These are phyloP conservation scores for Backusella westeae DNA, from an alignment of 192 early-diverging fungal genomes.

Conservation along the genomic window DNA sequence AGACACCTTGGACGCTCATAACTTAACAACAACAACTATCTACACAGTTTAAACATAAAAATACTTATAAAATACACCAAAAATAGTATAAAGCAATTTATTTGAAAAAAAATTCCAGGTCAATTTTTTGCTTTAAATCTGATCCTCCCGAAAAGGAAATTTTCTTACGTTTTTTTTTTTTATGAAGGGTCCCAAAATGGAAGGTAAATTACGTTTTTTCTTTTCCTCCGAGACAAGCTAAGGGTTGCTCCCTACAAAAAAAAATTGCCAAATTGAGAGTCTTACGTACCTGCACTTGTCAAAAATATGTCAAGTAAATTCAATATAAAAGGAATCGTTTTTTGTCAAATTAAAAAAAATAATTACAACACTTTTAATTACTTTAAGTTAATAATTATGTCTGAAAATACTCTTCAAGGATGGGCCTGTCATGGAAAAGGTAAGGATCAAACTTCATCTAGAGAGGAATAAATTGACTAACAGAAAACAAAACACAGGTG, in stretches of 20 bases:
- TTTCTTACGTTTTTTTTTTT: not conserved
- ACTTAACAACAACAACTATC: too few relatives aligned
- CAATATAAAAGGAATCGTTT: not conserved
- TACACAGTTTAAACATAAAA: too few relatives aligned
- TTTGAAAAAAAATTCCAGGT: too few relatives aligned
- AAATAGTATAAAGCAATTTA: too few relatives aligned
- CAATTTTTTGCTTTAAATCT: not conserved
- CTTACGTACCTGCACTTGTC: not conserved
- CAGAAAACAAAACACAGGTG: not conserved
- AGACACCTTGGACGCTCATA: too few relatives aligned
- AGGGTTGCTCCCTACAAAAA: too few relatives aligned
- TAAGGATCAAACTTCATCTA: not conserved
- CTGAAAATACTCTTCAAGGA: slow-evolving; percentile 22
- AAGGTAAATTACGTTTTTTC: not conserved
- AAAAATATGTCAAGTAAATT: too few relatives aligned
- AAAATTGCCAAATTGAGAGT: not conserved
- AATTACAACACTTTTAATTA: not conserved
- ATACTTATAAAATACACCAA: too few relatives aligned
- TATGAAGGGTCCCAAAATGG: not conserved
- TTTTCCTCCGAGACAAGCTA: too few relatives aligned
- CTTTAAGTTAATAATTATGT: slow-evolving; percentile 4
- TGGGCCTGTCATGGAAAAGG: slow-evolving; percentile 27
- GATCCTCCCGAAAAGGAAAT: not conserved
- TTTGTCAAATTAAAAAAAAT: not conserved
- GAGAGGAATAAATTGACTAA: not conserved